Base-by-base conservation (phyloP, 345 rosid genomes). In the Ceriops tagal region DNA sequence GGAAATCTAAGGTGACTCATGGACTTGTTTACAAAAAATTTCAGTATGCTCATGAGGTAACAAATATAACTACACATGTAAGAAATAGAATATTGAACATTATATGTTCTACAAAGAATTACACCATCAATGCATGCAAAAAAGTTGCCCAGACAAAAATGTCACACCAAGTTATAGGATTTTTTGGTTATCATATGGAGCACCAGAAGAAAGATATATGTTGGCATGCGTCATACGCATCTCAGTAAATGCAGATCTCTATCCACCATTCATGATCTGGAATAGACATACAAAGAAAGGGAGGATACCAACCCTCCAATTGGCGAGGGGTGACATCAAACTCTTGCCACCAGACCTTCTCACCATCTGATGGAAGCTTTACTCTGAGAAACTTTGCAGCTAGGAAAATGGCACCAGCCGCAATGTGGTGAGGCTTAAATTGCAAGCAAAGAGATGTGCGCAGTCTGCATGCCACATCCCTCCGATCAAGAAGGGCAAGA, bases 401-500 rank as follows among this genome's bases (percentile, higher is more conserved):
- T 69, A 89, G 93, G 79, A 89, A 88, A 72, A 93, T 84, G 72
- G 88, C 96, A 77, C 91, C 96, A 61, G 91, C 96, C 1, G 98
- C 96, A 82, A 93, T 93, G 73, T 88, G 97, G 78, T 83, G 88
- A 73, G 97, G 97, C 88, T 81, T 84, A 84, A 88, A 89, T 85
- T 93, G 97, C 86, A 93, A 77, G 91, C 88, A 88, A 79, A 93
- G 97, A 65, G 97, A 86, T 21, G 97, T 89, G 84, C 87, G 77
- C 86, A 82, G 88, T 85, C 97, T 93, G 96, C 84, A 88, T 79
- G 79, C 81, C 81, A 68, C 87, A 79, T 87, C 65, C 28, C 67
- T 55, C 51, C 59, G 2, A 66, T 73, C 72, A 83, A 81, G 84
- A 88, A 55, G 79, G 70, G 77, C 80, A 73, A 73, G 73, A 68